A percentile compares a stretch with the other conserved stretches of the same genome.
These are phyloP conservation scores for Myochromella boudieri DNA, from an alignment of 768 basidiomycete genomes.

Conservation along the genomic window DNA sequence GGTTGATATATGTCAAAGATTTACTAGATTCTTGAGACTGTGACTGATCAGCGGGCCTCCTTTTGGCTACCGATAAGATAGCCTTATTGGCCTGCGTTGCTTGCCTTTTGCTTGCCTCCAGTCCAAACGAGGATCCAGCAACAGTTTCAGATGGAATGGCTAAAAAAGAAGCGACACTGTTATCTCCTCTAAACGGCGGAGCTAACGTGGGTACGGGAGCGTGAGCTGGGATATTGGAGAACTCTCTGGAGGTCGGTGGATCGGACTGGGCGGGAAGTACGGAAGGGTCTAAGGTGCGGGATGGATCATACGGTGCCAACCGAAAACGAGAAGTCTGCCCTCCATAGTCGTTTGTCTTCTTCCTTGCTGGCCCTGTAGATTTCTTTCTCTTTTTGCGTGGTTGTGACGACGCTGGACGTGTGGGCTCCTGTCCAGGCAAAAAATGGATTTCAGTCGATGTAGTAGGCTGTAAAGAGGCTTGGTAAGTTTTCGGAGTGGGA, in stretches of 20 bases:
- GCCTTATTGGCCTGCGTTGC: background rate
- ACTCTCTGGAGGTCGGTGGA: constrained; percentile 15
- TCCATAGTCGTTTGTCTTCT: constrained; percentile 37
- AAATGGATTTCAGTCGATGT: constrained; percentile 30
- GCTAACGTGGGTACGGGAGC: constrained; percentile 5
- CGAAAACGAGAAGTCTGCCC: constrained; percentile 53
- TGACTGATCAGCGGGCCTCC: background rate
- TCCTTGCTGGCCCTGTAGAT: constrained; percentile 30
- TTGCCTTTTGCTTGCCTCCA: background rate
- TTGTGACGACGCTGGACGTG: constrained; percentile 14
- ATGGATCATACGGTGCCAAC: constrained; percentile 29
- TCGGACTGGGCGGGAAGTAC: constrained; percentile 20
- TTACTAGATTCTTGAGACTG: background rate
- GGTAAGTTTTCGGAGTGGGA: constrained; percentile 39
- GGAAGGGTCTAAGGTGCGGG: constrained; percentile 27
- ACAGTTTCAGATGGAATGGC: background rate
- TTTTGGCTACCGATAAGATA: background rate
- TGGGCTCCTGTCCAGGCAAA: constrained; percentile 55
- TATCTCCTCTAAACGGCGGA: constrained; percentile 1
- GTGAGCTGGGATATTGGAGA: constrained; percentile 11
- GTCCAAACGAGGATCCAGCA: background rate
- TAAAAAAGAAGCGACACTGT: constrained; percentile 1
- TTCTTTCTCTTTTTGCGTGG: constrained; percentile 17
- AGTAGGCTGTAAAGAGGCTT: constrained; percentile 30
- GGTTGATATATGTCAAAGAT: background rate